These are phyloP conservation scores for Musa schizocarpa DNA, from an alignment of 176 grass and related monocot genomes.

Conservation along the genomic window DNA sequence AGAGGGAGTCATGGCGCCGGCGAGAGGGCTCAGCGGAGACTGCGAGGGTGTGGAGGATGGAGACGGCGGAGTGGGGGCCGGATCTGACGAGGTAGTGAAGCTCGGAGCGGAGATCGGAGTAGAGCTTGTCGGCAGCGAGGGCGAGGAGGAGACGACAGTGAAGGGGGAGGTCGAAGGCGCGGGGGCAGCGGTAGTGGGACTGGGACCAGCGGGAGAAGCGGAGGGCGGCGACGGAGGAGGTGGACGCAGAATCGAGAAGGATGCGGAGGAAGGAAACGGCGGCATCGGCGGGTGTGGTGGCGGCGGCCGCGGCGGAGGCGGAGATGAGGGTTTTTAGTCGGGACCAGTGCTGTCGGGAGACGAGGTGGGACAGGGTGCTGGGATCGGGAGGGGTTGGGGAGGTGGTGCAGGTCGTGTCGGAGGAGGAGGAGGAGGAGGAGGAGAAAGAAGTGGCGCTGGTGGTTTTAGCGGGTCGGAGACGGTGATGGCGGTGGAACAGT, in stretches of 20 bases:
- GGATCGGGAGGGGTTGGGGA: not conserved
- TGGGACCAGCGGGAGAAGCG: constrained; percentile 50
- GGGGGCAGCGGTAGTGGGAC: constrained; percentile 37
- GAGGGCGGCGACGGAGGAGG: constrained; percentile 28
- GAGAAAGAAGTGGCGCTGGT: not conserved
- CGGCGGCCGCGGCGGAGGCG: constrained; percentile 28
- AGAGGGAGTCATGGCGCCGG: constrained; percentile 20
- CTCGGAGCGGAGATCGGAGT: constrained; percentile 60
- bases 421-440: not conserved
- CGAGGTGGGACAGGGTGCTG: constrained; percentile 30
- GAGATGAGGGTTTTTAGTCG: constrained; percentile 36
- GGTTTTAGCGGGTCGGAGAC: not conserved
- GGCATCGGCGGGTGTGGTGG: constrained; percentile 18
- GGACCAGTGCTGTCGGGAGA: constrained; percentile 32
- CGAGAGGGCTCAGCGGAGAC: constrained; percentile 8
- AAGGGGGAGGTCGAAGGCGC: constrained; percentile 44
- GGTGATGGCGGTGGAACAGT: not conserved
- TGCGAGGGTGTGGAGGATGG: constrained; percentile 37
- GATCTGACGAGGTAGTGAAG: constrained; percentile 39
- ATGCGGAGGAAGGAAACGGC: constrained; percentile 18
- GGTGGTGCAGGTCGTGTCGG: not conserved
- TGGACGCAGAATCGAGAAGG: constrained; percentile 41
- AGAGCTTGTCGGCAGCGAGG: constrained; percentile 38
- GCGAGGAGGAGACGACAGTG: constrained; percentile 62
- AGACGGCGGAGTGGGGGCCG: constrained; percentile 37